Evolutionary conservation across 257 asterid species (phyloP).

Genomic region (Lithospermum erythrorhizon): DNA sequence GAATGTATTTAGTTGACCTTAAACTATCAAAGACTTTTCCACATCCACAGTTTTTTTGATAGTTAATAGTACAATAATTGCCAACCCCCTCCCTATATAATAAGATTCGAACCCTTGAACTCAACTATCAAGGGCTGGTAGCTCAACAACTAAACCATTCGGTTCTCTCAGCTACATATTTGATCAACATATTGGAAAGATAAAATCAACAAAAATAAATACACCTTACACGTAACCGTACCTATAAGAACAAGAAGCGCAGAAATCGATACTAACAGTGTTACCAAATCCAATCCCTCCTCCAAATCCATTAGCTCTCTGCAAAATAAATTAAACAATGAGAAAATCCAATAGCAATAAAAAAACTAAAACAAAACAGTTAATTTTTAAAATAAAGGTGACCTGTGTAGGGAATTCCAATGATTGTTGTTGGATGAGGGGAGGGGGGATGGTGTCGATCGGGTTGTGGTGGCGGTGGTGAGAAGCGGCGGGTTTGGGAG

Average conservation of each 20-base stretch:
- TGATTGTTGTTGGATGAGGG: conserved; percentile 26
- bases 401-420: conserved; percentile 32
- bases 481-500: conserved; percentile 39
- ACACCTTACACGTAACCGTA: conserved; percentile 3
- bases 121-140: too few relatives aligned
- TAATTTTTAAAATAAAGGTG: background rate
- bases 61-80: too few relatives aligned
- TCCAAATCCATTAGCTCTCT: conserved; percentile 49
- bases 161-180: too few relatives aligned
- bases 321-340: conserved; percentile 13
- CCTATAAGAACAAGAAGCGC: conserved; percentile 94
- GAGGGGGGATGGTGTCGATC: conserved; percentile 22
- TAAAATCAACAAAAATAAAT: background rate
- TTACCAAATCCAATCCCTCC: conserved; percentile 52
- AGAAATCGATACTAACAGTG: conserved; percentile 74
- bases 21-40: background rate
- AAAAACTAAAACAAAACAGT: background rate
- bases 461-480: conserved; percentile 39
- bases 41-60: too few relatives aligned
- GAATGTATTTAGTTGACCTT: background rate
- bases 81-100: too few relatives aligned
- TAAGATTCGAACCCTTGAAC: too few relatives aligned
- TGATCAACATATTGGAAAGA: background rate
- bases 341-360: background rate
- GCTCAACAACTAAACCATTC: too few relatives aligned